phyloP scores from a whole-genome alignment of 441 rosid species.

The Euphorbia celastroides region DNA sequence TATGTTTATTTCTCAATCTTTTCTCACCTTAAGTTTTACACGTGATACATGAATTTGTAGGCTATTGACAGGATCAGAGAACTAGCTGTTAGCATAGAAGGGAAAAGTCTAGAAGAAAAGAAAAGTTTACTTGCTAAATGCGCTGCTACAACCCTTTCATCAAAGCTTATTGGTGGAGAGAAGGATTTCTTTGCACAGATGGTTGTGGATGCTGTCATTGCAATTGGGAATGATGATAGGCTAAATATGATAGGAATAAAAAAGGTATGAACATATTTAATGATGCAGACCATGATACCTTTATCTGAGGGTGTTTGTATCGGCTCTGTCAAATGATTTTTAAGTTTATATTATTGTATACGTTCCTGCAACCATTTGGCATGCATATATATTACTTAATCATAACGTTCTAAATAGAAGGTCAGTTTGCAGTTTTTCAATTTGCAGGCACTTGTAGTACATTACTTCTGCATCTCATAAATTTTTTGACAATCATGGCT shows the following conservation, averaged over 20 bases:
- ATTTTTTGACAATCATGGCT: background rate
- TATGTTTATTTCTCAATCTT: background rate
- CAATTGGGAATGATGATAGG: constrained; percentile 77
- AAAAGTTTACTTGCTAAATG: constrained; percentile 80
- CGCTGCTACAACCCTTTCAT: constrained; percentile 93
- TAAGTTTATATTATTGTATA: background rate
- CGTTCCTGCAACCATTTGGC: background rate
- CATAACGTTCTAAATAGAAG: background rate
- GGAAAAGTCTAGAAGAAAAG: constrained; percentile 91
- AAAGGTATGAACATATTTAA: constrained; percentile 45
- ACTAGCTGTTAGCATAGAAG: constrained; percentile 87
- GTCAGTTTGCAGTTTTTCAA: too few relatives aligned
- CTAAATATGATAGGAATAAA: constrained; percentile 84
- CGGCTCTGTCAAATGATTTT: background rate
- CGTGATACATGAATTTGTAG: constrained; percentile 28
- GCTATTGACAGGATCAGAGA: constrained; percentile 82
- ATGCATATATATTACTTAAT: background rate
- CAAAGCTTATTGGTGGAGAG: constrained; percentile 97
- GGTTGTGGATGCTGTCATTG: constrained; percentile 95
- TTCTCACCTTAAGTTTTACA: background rate
- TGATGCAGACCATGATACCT: background rate
- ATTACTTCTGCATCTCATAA: too few relatives aligned
- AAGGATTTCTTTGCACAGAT: constrained; percentile 89
- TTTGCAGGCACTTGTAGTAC: background rate
- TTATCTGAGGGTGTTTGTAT: background rate